Conservation (phyloP, 2,329 filamentous ascomycete species). For the Cryphonectria naterciae region DNA sequence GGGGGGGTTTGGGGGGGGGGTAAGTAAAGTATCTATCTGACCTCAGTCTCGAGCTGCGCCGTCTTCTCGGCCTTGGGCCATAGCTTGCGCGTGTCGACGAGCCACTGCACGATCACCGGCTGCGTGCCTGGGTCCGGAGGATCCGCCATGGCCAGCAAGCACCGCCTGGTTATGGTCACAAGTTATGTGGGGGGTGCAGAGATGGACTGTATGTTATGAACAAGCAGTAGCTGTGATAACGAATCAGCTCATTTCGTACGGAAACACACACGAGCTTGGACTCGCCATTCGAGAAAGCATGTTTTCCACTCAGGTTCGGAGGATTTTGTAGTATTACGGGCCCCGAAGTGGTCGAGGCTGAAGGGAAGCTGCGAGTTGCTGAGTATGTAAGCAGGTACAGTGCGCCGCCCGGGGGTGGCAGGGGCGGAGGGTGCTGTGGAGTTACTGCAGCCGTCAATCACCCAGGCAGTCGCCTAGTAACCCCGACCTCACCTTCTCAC, state of each 20-base stretch:
- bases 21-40: constrained; percentile 37
- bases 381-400: constrained; percentile 12
- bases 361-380: constrained; percentile 13
- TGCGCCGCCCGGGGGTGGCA: not conserved
- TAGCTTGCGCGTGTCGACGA: constrained; percentile 62
- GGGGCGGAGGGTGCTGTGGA: not conserved
- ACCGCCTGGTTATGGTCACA: not conserved
- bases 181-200: not conserved
- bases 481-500: too few species aligned
- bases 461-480: constrained; percentile 11
- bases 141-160: constrained; percentile 23
- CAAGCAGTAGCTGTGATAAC: not conserved
- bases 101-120: constrained; percentile 59
- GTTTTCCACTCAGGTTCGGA: not conserved
- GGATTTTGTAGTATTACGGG: constrained; percentile 17
- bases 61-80: constrained; percentile 59
- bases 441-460: constrained; percentile 3
- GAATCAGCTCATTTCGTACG: not conserved
- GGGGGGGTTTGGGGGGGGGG: not conserved
- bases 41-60: constrained; percentile 50
- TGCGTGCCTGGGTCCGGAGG: constrained; percentile 27
- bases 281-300: constrained; percentile 6
- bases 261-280: constrained; percentile 21
- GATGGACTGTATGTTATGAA: constrained; percentile 1
- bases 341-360: constrained; percentile 24